Evolutionary conservation across 192 early-diverging fungal species (phyloP).

Genomic region (Coemansia furcata): DNA sequence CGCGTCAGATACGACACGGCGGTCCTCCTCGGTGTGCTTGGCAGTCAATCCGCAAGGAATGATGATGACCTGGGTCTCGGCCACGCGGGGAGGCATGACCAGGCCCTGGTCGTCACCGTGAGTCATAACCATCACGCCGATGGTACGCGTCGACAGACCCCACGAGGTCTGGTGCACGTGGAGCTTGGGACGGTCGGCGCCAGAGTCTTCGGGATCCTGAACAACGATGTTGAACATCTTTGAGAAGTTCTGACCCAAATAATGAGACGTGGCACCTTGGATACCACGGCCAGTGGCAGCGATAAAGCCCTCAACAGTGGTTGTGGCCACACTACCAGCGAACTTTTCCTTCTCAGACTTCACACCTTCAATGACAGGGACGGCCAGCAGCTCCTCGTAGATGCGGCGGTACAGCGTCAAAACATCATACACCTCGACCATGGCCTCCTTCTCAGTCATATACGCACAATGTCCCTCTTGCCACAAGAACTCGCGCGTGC

Average conservation of each 20-base stretch:
- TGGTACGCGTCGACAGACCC: slow-evolving; percentile 95
- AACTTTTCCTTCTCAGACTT: slow-evolving; percentile 99
- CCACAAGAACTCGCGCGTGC: slow-evolving; percentile 99
- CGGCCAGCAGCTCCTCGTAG: slow-evolving; percentile 95
- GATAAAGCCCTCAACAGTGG: slow-evolving; percentile 97
- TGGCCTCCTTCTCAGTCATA: slow-evolving; percentile 84
- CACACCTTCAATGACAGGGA: slow-evolving; percentile 93
- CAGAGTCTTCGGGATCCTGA: slow-evolving; percentile 74
- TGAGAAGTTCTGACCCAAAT: slow-evolving; percentile 99
- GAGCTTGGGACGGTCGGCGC: slow-evolving; percentile 60
- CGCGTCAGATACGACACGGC: slow-evolving; percentile 61
- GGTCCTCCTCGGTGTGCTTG: slow-evolving; percentile 80
- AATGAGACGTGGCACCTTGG: slow-evolving; percentile 98
- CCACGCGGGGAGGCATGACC: slow-evolving; percentile 92
- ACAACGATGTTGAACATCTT: slow-evolving; percentile 98
- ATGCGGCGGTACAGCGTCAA: slow-evolving; percentile 94
- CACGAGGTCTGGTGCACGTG: slow-evolving; percentile 99
- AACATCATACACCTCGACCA: slow-evolving; percentile 83
- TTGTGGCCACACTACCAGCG: slow-evolving; percentile 96
- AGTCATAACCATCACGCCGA: slow-evolving; percentile 99
- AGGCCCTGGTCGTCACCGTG: slow-evolving; percentile 99
- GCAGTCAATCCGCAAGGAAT: slow-evolving; percentile 91
- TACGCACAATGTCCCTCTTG: slow-evolving; percentile 99
- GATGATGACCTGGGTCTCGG: slow-evolving; percentile 84
- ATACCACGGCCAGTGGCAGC: slow-evolving; percentile 96